Base-by-base conservation (phyloP, 2,329 filamentous ascomycete species). In the Fusarium kyushuense region DNA sequence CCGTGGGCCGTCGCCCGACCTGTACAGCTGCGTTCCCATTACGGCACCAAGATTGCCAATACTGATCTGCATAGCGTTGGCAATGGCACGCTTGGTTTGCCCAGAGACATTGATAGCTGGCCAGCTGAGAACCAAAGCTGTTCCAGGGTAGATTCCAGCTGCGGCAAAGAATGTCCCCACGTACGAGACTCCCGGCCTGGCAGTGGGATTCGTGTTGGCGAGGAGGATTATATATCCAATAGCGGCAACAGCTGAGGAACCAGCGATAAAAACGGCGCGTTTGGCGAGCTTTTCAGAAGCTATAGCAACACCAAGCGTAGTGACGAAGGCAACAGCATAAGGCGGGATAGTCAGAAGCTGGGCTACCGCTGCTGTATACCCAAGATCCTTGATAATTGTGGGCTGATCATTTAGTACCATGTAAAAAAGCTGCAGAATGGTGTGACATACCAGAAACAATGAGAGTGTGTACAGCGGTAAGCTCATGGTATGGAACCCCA, bases 401-500 rank as follows among this genome's bases (percentile, higher is more conserved):
- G 84, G 85, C 72, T 74, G 5, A n/a, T n/a, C 3, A 21, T 1
- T 12, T 0, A 9, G 41, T 71, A 2, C 63, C 43, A 3, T 0
- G 0, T 1, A 0, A 1, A 32, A 10, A 29, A 3, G 2, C 11
- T 4, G 1, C 1, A 21, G 3, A 5, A 17, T 1, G 4, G 11
- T 0, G 3, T 72, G 27, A 69, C 81, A 58, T 72, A 86, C 78
- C 77, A 87, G 58, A 56, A 88, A 88, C 4, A 88, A 76, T 0
- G 88, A 83, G 7, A 86, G 77, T 0, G 85, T 87, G 60, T 88
- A 88, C 0, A 87, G 77, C 1, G 86, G 86, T 14, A 94, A 77
- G 58, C 87, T 90, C 83, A 93, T 88, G 7, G 90, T 92, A 74
- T 93, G 90, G 70, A 92, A 93, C 0, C 84, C 86, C 0, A 92